These are phyloP conservation scores for Penicillium sp. DNA, from an alignment of 2,329 filamentous ascomycete genomes.

Conservation along the genomic window DNA sequence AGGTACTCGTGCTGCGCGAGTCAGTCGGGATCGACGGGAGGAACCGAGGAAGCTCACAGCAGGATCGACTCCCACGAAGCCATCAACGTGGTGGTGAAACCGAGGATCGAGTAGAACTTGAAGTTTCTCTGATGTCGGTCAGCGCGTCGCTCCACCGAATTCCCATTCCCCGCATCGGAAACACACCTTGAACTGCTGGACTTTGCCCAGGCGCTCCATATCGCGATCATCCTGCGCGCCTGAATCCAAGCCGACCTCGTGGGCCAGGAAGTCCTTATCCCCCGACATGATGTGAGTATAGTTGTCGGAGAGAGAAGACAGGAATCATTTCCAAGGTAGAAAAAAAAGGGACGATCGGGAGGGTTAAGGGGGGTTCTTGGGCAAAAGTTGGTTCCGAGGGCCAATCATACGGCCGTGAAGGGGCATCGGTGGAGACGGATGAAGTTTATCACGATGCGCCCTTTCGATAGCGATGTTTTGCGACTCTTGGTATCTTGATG, in stretches of 20 bases:
- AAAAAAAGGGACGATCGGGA: not conserved
- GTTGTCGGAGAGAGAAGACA: not conserved
- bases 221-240: slow-evolving; percentile 31
- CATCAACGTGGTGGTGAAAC: slow-evolving; percentile 42
- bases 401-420: not conserved
- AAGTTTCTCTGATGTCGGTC: slow-evolving; percentile 37
- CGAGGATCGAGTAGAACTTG: slow-evolving; percentile 40
- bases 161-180: not conserved
- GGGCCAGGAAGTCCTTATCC: slow-evolving; percentile 17
- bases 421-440: not conserved
- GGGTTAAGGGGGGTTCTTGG: not conserved
- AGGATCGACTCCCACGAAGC: slow-evolving; percentile 43
- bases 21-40: slow-evolving; percentile 4
- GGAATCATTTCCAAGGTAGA: not conserved
- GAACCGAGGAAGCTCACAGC: slow-evolving; percentile 29
- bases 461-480: not conserved
- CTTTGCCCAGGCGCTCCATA: slow-evolving; percentile 52
- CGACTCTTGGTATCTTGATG: not conserved
- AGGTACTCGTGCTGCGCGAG: slow-evolving; percentile 23
- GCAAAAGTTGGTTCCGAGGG: not conserved
- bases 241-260: slow-evolving; percentile 16
- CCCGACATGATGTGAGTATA: slow-evolving; percentile 5
- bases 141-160: slow-evolving; percentile 4
- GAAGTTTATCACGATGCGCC: not conserved
- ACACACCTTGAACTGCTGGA: slow-evolving; percentile 47